These are phyloP conservation scores for Pyrenophora tritici-repentis DNA, from an alignment of 2,329 filamentous ascomycete species.

Conservation along the genomic window DNA sequence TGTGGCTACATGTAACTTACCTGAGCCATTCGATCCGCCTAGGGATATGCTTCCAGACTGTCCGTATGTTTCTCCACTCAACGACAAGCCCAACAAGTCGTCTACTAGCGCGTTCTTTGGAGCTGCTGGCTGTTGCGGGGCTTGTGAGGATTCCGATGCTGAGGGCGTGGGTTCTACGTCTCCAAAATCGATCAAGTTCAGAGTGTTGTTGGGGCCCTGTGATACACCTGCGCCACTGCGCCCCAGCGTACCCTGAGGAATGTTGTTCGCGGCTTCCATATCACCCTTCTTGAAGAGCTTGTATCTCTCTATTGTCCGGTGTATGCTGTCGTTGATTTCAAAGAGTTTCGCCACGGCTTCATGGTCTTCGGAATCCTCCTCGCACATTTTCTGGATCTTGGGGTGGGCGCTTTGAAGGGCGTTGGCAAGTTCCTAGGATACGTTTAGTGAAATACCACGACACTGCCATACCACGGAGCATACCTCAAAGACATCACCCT, in stretches of 20 bases:
- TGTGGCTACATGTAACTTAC: slow-evolving; percentile 15
- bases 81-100: slow-evolving; percentile 85
- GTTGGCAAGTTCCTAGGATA: slow-evolving; percentile 75
- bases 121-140: slow-evolving; percentile 51
- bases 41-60: slow-evolving; percentile 82
- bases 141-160: slow-evolving; percentile 39
- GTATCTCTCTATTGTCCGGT: slow-evolving; percentile 93
- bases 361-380: slow-evolving; percentile 95
- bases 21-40: slow-evolving; percentile 59
- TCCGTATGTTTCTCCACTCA: slow-evolving; percentile 70
- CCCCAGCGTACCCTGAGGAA: slow-evolving; percentile 79
- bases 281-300: slow-evolving; percentile 96
- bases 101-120: slow-evolving; percentile 77
- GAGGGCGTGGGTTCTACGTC: slow-evolving; percentile 60
- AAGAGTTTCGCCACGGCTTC: slow-evolving; percentile 94
- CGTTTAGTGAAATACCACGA: slow-evolving; percentile 22
- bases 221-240: slow-evolving; percentile 66
- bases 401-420: slow-evolving; percentile 91
- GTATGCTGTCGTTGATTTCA: slow-evolving; percentile 98
- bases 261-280: slow-evolving; percentile 77
- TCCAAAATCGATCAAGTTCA: slow-evolving; percentile 93
- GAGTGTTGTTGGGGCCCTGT: slow-evolving; percentile 73
- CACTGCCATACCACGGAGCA: slow-evolving; percentile 29
- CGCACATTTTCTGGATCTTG: slow-evolving; percentile 99
- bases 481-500: slow-evolving; percentile 71